phyloP scores from a whole-genome alignment of 192 early-diverging fungal genomes.

The Allomyces javanicus region DNA sequence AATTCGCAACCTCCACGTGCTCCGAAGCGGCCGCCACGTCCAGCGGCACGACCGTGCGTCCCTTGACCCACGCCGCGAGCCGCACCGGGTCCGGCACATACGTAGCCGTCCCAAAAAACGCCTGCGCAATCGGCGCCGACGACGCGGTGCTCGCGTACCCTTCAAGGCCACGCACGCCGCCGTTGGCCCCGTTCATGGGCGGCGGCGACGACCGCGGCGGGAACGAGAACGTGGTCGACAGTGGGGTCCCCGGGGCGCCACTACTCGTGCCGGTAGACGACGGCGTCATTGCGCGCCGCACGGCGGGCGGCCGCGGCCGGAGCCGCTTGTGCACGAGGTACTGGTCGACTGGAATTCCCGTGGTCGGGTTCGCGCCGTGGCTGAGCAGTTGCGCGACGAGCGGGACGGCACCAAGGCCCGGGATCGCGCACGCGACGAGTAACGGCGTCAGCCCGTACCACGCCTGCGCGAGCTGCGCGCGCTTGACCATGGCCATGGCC shows the following conservation, averaged over 20 bases:
- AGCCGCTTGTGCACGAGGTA: background rate
- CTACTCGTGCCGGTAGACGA: background rate
- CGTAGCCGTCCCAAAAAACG: background rate
- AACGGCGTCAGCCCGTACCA: constrained; percentile 34
- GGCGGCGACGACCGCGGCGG: background rate
- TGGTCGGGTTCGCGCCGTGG: background rate
- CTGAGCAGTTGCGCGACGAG: background rate
- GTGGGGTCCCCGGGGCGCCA: background rate
- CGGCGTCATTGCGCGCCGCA: background rate
- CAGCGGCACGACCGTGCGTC: background rate
- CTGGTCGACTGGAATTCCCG: background rate
- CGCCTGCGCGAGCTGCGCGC: constrained; percentile 17
- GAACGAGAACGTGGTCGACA: background rate
- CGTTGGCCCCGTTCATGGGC: background rate
- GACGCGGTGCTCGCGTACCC: background rate
- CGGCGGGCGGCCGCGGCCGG: too few relatives aligned
- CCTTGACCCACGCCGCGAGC: background rate
- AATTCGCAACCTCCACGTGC: background rate
- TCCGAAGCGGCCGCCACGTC: constrained; percentile 1
- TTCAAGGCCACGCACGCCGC: background rate
- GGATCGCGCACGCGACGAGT: constrained; percentile 10
- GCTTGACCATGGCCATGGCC: constrained; percentile 27
- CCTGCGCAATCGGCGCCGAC: background rate
- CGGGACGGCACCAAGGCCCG: background rate
- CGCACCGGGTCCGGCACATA: background rate